A percentile compares a stretch with the other conserved stretches of the same genome.
Conservation (phyloP, 441 rosid species). For the Bocquillonia castaneifolia region DNA sequence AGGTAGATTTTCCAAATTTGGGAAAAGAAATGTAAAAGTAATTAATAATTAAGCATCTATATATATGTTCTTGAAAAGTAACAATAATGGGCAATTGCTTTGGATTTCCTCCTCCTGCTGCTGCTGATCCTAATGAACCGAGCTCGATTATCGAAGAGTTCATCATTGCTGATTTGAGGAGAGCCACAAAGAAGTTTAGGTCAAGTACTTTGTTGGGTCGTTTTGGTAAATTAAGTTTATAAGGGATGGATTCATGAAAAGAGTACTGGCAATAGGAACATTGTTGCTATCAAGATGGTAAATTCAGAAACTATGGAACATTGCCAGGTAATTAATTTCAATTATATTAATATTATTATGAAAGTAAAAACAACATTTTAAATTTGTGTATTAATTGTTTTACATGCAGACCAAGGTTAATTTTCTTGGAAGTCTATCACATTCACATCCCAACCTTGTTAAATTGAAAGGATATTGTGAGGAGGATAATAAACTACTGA, state of each 20-base stretch:
- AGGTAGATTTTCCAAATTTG: too few species aligned
- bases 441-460: slow-evolving; percentile 79
- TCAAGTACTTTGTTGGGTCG: slow-evolving; percentile 75
- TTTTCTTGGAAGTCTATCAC: slow-evolving; percentile 71
- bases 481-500: slow-evolving; percentile 72
- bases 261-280: slow-evolving; percentile 44
- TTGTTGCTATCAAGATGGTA: slow-evolving; percentile 78
- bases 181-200: slow-evolving; percentile 61
- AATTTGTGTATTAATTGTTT: neutral
- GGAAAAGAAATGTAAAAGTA: too few species aligned
- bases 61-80: neutral
- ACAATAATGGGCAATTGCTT: slow-evolving; percentile 43
- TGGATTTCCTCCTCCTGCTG: slow-evolving; percentile 21
- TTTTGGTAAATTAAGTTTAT: slow-evolving; percentile 80
- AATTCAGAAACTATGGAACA: slow-evolving; percentile 83
- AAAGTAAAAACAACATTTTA: neutral
- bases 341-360: neutral
- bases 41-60: too few species aligned
- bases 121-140: slow-evolving; percentile 22
- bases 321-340: slow-evolving; percentile 59
- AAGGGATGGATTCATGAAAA: slow-evolving; percentile 90
- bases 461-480: slow-evolving; percentile 65
- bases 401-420: slow-evolving; percentile 60
- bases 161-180: slow-evolving; percentile 59
- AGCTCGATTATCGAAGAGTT: slow-evolving; percentile 51